phyloP scores from a whole-genome alignment of 257 asterid genomes.

The Solanum pinnatisectum region DNA sequence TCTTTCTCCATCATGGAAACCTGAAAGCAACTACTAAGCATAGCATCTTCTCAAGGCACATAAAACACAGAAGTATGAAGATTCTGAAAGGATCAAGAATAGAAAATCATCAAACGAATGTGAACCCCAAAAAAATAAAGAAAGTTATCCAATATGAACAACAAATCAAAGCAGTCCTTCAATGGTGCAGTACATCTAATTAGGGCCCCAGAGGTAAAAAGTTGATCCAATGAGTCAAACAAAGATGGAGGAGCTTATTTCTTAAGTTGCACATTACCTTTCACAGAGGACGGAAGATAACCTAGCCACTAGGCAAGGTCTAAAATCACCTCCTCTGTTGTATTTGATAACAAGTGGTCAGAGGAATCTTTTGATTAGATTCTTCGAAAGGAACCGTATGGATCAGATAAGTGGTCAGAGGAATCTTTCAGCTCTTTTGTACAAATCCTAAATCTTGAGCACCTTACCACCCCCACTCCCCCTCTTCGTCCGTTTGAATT shows the following conservation, averaged over 20 bases:
- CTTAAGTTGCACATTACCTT: neutral
- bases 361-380: neutral
- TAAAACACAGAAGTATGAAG: neutral
- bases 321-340: neutral
- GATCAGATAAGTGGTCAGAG: neutral
- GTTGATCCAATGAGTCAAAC: neutral
- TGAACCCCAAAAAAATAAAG: neutral
- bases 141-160: neutral
- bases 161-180: neutral
- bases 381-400: neutral
- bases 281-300: neutral
- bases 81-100: neutral
- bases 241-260: neutral
- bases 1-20: constrained; percentile 99
- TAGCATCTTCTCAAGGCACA: constrained; percentile 15
- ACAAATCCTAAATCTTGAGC: neutral
- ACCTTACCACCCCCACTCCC: neutral
- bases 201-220: neutral
- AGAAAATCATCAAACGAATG: neutral
- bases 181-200: neutral
- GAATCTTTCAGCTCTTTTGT: neutral
- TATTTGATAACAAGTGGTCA: neutral
- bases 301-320: neutral
- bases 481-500: neutral
- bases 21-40: constrained; percentile 63